phyloP scores from a whole-genome alignment of 352 stramenopile genomes.

The Phytophthora pistaciae region DNA sequence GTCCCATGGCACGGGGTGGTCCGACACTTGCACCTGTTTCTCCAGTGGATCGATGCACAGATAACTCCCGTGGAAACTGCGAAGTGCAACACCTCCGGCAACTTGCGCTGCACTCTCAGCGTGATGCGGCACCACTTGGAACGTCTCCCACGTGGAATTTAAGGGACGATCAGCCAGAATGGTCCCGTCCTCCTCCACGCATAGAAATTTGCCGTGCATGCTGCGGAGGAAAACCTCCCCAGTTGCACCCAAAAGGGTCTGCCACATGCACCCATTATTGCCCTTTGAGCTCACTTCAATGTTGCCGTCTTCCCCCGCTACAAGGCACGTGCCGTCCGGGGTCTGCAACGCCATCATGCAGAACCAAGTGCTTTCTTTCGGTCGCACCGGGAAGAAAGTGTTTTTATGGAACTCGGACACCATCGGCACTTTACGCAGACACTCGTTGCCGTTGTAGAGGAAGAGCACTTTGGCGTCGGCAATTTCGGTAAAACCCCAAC shows the following conservation, averaged over 20 bases:
- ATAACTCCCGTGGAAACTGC: slow-evolving; percentile 84
- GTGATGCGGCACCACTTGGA: slow-evolving; percentile 79
- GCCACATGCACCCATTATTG: slow-evolving; percentile 66
- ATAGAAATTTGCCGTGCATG: slow-evolving; percentile 86
- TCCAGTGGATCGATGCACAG: slow-evolving; percentile 65
- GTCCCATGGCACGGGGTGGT: slow-evolving; percentile 75
- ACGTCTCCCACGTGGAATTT: slow-evolving; percentile 92
- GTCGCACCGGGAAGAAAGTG: slow-evolving; percentile 56
- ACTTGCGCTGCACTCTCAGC: slow-evolving; percentile 14
- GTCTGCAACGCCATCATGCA: slow-evolving; percentile 81
- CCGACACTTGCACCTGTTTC: slow-evolving; percentile 33
- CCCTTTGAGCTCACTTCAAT: slow-evolving; percentile 50
- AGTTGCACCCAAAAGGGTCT: slow-evolving; percentile 67
- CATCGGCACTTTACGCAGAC: slow-evolving; percentile 89
- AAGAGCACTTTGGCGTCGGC: slow-evolving; percentile 74
- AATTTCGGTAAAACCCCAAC: slow-evolving; percentile 72
- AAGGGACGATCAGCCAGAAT: slow-evolving; percentile 74
- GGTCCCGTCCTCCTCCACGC: slow-evolving; percentile 76
- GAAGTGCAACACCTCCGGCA: slow-evolving; percentile 66
- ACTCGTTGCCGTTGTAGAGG: slow-evolving; percentile 87
- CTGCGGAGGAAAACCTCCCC: slow-evolving; percentile 80
- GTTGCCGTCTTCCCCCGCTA: slow-evolving; percentile 71
- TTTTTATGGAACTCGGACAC: slow-evolving; percentile 49
- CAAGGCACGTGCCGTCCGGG: slow-evolving; percentile 69
- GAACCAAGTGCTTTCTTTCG: slow-evolving; percentile 70